Evolutionary conservation across 306 rosid species (phyloP), one percentile per base, ranked within the genome.

Genomic region (Chamaecrista fasciculata): DNA sequence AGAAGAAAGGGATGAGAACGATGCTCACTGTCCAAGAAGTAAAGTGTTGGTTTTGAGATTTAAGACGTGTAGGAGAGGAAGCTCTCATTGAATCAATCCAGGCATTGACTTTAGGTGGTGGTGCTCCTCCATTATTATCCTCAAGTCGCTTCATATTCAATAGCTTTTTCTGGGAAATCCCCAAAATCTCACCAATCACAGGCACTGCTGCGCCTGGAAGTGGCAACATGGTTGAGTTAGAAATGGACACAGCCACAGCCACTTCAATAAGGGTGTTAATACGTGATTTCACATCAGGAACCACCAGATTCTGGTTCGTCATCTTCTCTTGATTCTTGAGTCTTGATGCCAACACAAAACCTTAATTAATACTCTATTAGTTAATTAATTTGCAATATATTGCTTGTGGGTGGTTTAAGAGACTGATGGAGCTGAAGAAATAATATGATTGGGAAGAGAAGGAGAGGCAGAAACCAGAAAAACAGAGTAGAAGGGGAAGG

Each of bases 11-110:
- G 34, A 29, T 29, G 5, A 2, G 5, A 2, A 29, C 5, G 36
- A 16, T 21, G 59, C 95, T 84, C 67, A 92, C 98, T 0, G 25
- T 86, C 96, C 94, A 88, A 57, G 85, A 71, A 71, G 6, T 72
- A 14, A 69, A 58, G 40, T 79, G 79, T 4, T 31, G 75, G 18
- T 76, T 70, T 50, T 78, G 83, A 2, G 85, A 59, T 82, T 66
- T 83, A 61, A 24, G 12, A 18, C 92, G 77, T 0, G 89, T 60
- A 1, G 98, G 98, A 40, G 98, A 94, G 19, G 97, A 94, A 72
- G 94, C 94, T 83, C 97, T 84, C 90, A 94, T 79, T 33, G 90
- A 86, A 62, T 88, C 98, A 37, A 94, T 67, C 91, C 88, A 90
- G 4, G 96, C 47, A 69, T 59, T 83, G 76, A 80, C 78, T 50